Evolutionary conservation across 106 monocot genomes (phyloP).

Genomic region (Dioscorea zingiberensis): DNA sequence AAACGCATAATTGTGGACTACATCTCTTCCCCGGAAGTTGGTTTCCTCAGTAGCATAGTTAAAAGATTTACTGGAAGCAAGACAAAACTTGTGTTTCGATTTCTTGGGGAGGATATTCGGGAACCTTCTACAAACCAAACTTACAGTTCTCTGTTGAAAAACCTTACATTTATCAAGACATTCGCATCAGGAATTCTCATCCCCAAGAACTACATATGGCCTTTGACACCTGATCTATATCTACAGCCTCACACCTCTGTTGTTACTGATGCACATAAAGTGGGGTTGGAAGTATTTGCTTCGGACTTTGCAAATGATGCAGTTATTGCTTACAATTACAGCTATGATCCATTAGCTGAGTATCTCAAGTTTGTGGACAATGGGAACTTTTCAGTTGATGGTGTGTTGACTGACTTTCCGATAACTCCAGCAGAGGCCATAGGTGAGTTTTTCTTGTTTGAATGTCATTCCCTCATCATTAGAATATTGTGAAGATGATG

Average conservation of each 20-base stretch:
- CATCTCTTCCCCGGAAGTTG: slow-evolving; percentile 75
- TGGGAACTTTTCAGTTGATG: slow-evolving; percentile 84
- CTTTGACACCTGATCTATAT: slow-evolving; percentile 47
- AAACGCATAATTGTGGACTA: slow-evolving; percentile 33
- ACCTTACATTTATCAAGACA: slow-evolving; percentile 76
- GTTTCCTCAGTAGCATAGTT: slow-evolving; percentile 48
- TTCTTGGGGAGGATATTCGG: slow-evolving; percentile 28
- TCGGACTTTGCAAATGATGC: slow-evolving; percentile 78
- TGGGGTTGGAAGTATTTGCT: slow-evolving; percentile 72
- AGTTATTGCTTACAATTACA: slow-evolving; percentile 66
- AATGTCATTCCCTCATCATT: background rate
- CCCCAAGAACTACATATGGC: slow-evolving; percentile 88
- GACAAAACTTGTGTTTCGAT: slow-evolving; percentile 72
- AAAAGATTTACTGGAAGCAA: slow-evolving; percentile 25
- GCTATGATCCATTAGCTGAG: slow-evolving; percentile 77
- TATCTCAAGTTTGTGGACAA: slow-evolving; percentile 56
- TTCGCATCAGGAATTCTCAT: slow-evolving; percentile 86
- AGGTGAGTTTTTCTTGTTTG: slow-evolving; percentile 31
- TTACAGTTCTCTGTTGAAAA: slow-evolving; percentile 59
- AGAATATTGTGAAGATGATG: background rate
- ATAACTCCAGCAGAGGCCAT: slow-evolving; percentile 74
- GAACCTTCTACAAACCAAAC: slow-evolving; percentile 78
- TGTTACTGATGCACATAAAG: slow-evolving; percentile 70
- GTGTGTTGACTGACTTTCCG: slow-evolving; percentile 69
- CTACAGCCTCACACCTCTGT: slow-evolving; percentile 44